These are phyloP conservation scores for Hygrophila difformis DNA, from an alignment of 257 asterid species.

Conservation along the genomic window DNA sequence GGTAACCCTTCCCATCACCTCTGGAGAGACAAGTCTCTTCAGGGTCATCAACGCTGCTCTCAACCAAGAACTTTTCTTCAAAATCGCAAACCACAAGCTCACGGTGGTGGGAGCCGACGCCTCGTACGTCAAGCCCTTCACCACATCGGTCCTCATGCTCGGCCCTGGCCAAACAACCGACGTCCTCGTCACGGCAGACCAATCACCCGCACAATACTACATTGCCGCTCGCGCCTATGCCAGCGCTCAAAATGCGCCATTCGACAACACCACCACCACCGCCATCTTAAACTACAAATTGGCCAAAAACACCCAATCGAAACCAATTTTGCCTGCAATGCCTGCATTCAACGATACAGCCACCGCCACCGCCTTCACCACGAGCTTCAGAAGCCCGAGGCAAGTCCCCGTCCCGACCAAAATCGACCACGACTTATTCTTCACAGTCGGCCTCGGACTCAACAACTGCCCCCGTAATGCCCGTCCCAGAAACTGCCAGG, in stretches of 20 bases:
- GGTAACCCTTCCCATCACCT: conserved; percentile 39
- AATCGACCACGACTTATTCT: conserved; percentile 62
- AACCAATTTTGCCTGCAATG: conserved; percentile 41
- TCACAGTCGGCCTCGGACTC: conserved; percentile 83
- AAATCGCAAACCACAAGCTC: conserved; percentile 68
- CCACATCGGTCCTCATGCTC: conserved; percentile 74
- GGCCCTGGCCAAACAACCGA: conserved; percentile 97
- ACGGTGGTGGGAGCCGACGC: conserved; percentile 95
- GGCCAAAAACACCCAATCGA: conserved; percentile 28
- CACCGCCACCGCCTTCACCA: conserved; percentile 66
- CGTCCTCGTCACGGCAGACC: conserved; percentile 66
- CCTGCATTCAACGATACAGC: conserved; percentile 81
- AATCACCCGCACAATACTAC: conserved; percentile 63
- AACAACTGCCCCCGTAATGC: conserved; percentile 52
- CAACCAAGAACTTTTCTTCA: conserved; percentile 84
- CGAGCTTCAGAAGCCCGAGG: conserved; percentile 54
- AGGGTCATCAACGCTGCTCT: conserved; percentile 70
- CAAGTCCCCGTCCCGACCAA: conserved; percentile 48
- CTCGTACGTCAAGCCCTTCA: conserved; percentile 70
- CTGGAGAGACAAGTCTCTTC: conserved; percentile 69
- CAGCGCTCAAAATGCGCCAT: conserved; percentile 74
- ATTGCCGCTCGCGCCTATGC: conserved; percentile 89
- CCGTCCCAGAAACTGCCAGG: conserved; percentile 52
- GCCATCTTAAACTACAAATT: conserved; percentile 68
- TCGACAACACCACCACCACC: conserved; percentile 89